Evolutionary conservation across 2,329 filamentous ascomycete genomes (phyloP), one percentile per base, ranked within the genome.

Genomic region (Talaromyces sp.): DNA sequence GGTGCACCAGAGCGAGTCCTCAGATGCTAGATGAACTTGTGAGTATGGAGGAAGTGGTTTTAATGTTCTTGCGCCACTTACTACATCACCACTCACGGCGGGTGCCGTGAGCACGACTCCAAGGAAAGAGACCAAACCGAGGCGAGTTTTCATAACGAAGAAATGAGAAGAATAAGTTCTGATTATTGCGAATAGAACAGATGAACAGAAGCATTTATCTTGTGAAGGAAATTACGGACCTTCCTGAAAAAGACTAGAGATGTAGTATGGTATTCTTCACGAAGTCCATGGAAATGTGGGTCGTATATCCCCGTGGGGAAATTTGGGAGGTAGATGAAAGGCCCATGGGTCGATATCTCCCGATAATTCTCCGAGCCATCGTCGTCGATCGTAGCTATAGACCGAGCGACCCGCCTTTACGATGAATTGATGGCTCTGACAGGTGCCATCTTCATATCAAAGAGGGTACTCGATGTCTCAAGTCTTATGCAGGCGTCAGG

Each of bases 331-430:
- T 22, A 8, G 22, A 30, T 36, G 33, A 47, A 53, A 24, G 44
- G 47, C 42, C 20, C 4, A 43, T 5, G 22, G 16, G 40, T 44
- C 27, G n/a, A 10, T 27, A 16, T 24, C 5, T 3, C 29, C 56
- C 57, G 56, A 56, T 29, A 56, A 49, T 58, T 56, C 43, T 51
- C 56, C 58, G 55, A 37, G 32, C 40, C 32, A 47, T 37, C 39
- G 29, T 47, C 40, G 41, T 37, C 33, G 35, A 22, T 36, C n/a
- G n/a, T n/a, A n/a, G n/a, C n/a, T n/a, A n/a, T n/a, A n/a, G n/a
- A n/a, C n/a, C n/a, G n/a, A n/a, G n/a, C n/a, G n/a, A n/a, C n/a
- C n/a, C n/a, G n/a, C n/a, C 4, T 27, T 27, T 27, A 9, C 24
- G 5, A 9, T 27, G 24, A 27, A 27, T 27, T 27, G 24, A 27